Conservation (phyloP, 2,329 filamentous ascomycete species). For the Diaporthe longicolla region DNA sequence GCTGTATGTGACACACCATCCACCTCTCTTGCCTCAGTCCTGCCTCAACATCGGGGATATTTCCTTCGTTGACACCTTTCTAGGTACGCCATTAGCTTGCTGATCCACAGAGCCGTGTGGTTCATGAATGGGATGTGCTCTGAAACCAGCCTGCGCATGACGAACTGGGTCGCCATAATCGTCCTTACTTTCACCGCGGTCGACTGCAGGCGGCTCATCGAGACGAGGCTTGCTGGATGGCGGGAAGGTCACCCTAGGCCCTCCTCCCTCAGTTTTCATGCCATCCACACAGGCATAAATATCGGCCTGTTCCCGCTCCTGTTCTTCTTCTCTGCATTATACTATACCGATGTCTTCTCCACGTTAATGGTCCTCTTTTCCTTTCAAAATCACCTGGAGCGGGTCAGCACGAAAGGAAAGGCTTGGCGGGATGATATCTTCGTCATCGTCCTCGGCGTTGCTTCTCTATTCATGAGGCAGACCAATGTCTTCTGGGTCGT, state of each 20-base stretch:
- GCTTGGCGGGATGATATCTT: slow-evolving; percentile 57
- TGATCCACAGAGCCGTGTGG: slow-evolving; percentile 52
- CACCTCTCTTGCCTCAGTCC: slow-evolving; percentile 39
- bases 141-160: slow-evolving; percentile 60
- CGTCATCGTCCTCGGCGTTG: slow-evolving; percentile 70
- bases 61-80: slow-evolving; percentile 43
- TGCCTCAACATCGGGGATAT: slow-evolving; percentile 43
- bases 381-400: slow-evolving; percentile 71
- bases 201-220: slow-evolving; percentile 67
- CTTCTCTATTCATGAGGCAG: slow-evolving; percentile 84
- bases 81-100: slow-evolving; percentile 64
- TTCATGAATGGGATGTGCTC: slow-evolving; percentile 51
- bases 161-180: slow-evolving; percentile 62
- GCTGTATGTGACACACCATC: slow-evolving; percentile 65
- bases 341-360: slow-evolving; percentile 94
- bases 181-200: slow-evolving; percentile 62
- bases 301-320: slow-evolving; percentile 88
- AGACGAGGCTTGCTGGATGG: slow-evolving; percentile 56
- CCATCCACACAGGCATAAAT: slow-evolving; percentile 79
- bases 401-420: slow-evolving; percentile 54
- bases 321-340: slow-evolving; percentile 96
- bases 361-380: slow-evolving; percentile 80
- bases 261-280: slow-evolving; percentile 54
- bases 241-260: slow-evolving; percentile 40
- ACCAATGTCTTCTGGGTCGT: slow-evolving; percentile 98